Evolutionary conservation across 164 flowering plant genomes (phyloP), one percentile per base, ranked within the genome.

Genomic region (Vitis rotundifolia): DNA sequence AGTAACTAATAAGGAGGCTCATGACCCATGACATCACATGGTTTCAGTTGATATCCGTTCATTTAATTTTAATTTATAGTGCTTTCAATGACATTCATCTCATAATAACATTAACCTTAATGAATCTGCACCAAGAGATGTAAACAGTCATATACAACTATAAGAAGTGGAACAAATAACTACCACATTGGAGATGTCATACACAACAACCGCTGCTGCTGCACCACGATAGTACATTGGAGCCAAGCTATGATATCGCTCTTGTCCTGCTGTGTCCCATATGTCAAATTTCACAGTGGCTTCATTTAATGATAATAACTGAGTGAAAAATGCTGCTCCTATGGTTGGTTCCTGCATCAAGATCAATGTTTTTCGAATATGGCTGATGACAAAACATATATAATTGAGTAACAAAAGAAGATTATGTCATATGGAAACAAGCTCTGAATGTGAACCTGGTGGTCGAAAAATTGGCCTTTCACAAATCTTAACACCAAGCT

Each of bases 181-280:
- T 66, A 87, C 91, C 77, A 19, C 18, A 75, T 74, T 81, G 11
- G 90, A 73, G 63, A 87, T 83, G 75, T 88, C 92, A 66, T 85
- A 88, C 6, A 88, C 90, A 58, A 88, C 72, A 5, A 88, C 72
- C 5, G 92, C 92, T 8, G 90, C 92, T 14, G 89, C 89, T 13
- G 92, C 89, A 29, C 90, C 88, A 48, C 90, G 73, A 49, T 88
- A 88, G 71, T 86, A 86, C 92, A 88, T 88, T 15, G 92, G 92
- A 51, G 92, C 90, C 78, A 88, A 74, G 76, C 87, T 83, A 66
- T 86, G 88, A 68, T 86, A 88, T 61, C 92, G 68, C 62, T 88
- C 92, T 68, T 88, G 92, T 29, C 90, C 92, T 26, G 90, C 92
- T 18, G 92, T 88, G 69, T 88, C 92, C 92, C 90, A 88, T 29